Conservation (phyloP, 2,329 filamentous ascomycete genomes). For the Cordyceps cateniannulata region DNA sequence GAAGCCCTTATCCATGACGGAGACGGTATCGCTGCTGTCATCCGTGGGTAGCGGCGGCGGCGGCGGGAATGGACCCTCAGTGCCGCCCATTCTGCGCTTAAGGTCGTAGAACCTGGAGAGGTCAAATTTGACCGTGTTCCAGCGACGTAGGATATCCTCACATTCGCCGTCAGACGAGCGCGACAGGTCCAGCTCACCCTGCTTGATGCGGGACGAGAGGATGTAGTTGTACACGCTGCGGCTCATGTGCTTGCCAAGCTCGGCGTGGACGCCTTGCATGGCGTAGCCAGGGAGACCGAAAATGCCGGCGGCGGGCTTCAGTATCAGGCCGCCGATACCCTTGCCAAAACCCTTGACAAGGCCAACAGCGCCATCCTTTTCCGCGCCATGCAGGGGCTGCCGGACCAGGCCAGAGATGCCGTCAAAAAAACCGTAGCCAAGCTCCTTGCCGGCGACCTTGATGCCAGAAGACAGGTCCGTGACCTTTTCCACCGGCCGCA, state of each 20-base stretch:
- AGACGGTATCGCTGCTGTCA: conserved; percentile 3
- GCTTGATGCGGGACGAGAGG: conserved; percentile 65
- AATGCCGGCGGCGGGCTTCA: conserved; percentile 73
- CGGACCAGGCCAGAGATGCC: conserved; percentile 75
- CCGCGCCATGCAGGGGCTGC: conserved; percentile 60
- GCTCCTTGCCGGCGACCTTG: conserved; percentile 70
- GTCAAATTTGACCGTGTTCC: conserved; percentile 55
- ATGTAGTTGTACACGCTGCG: conserved; percentile 73
- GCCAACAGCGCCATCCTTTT: conserved; percentile 46
- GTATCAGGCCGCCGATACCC: conserved; percentile 71
- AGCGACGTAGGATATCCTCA: conserved; percentile 57
- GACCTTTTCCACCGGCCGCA: conserved; percentile 72
- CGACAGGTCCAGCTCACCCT: conserved; percentile 63
- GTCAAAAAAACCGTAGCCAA: conserved; percentile 72
- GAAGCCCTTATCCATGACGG: conserved; percentile 17
- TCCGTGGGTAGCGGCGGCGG: neutral
- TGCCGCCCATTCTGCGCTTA: conserved; percentile 33
- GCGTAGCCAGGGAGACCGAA: conserved; percentile 74
- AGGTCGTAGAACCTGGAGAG: conserved; percentile 52
- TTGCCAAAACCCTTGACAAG: conserved; percentile 75
- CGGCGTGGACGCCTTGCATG: conserved; percentile 75
- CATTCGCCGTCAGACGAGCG: conserved; percentile 51
- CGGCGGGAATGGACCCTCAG: conserved; percentile 11
- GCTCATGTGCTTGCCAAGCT: conserved; percentile 64
- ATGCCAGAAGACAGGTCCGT: conserved; percentile 71